Base-by-base conservation (phyloP, 495 filamentous ascomycete species). In the Trichoderma erinaceum region DNA sequence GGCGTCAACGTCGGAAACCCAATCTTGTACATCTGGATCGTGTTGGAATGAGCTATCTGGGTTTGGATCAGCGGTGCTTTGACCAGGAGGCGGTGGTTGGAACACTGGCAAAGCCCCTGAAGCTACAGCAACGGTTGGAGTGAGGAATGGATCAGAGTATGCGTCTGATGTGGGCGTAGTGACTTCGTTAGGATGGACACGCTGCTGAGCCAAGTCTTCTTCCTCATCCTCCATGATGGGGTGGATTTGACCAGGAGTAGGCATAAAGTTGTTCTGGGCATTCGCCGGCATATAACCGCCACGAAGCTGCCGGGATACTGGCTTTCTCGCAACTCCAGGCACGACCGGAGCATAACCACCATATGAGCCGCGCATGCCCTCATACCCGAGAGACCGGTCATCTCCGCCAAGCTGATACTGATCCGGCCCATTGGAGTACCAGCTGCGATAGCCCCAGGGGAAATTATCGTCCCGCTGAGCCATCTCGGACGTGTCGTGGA, bases 211-310 rank as follows among this genome's bases (percentile, higher is more conserved):
- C 56, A 61, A 32, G 41, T 85, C 87, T 65, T 93, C 91, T 50
- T 96, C 92, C 65, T 90, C 87, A 0, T 83, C 82, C 69, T 87
- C 85, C 66, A 83, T 81, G 64, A 87, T 87, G 0, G 85, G 85
- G 68, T 85, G 82, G 69, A 87, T 86, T 11, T 74, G 73, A 11
- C 77, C 76, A 0, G 72, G 25, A 41, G 71, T 73, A 58, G 71
- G 67, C 15, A 73, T 63, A 43, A 23, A 13, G 48, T 66, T 15
- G 67, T 73, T 15, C 66, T 41, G 65, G 25, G 64, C 66, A 25
- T 65, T 75, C 48, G 74, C 76, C 65, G 69, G 76, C 70, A 70
- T 69, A 48, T 78, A 76, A 35, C 78, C 66, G 0, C 74, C 75
- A 63, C 72, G 68, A 10, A 74, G 73, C 6, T 65, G 2, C 70